These are phyloP conservation scores for Podospora conica DNA, from an alignment of 495 filamentous ascomycete species.

Conservation along the genomic window DNA sequence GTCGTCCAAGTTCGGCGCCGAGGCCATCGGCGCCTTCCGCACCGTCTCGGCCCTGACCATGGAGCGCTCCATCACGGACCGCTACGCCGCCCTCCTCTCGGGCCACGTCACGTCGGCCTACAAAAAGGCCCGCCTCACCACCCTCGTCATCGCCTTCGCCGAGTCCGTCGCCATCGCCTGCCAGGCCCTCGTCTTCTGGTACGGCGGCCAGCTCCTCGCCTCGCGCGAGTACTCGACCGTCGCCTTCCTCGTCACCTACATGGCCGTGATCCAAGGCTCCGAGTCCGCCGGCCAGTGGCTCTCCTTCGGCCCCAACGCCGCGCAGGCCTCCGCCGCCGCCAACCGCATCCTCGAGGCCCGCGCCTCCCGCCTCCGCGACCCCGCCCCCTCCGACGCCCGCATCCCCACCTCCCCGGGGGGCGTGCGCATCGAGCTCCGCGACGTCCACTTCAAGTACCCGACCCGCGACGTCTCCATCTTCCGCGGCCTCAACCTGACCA, in stretches of 20 bases:
- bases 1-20: conserved; percentile 54
- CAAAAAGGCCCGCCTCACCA: conserved; percentile 38
- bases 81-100: conserved; percentile 36
- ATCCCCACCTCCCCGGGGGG: conserved; percentile 41
- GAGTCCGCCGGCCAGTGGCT: conserved; percentile 42
- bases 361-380: conserved; percentile 24
- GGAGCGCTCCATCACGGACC: conserved; percentile 46
- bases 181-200: conserved; percentile 47
- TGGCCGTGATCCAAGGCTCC: conserved; percentile 45
- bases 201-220: conserved; percentile 38
- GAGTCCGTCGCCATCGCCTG: conserved; percentile 38
- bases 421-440: conserved; percentile 47
- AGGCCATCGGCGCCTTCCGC: conserved; percentile 53
- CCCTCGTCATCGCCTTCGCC: conserved; percentile 42
- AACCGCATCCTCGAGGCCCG: conserved; percentile 42
- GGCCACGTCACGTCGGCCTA: conserved; percentile 36
- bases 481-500: conserved; percentile 45
- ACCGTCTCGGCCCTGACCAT: conserved; percentile 53
- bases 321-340: conserved; percentile 40
- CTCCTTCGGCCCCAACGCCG: conserved; percentile 45
- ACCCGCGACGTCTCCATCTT: conserved; percentile 50
- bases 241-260: conserved; percentile 41
- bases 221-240: conserved; percentile 32
- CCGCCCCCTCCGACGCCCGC: conserved; percentile 12
- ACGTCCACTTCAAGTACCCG: conserved; percentile 56